Percentiles rank a stretch among this genome's conserved stretches.
Evolutionary conservation across 225 moss, liverwort and hornwort genomes (phyloP).

Genomic region (Pleurozium schreberi): DNA sequence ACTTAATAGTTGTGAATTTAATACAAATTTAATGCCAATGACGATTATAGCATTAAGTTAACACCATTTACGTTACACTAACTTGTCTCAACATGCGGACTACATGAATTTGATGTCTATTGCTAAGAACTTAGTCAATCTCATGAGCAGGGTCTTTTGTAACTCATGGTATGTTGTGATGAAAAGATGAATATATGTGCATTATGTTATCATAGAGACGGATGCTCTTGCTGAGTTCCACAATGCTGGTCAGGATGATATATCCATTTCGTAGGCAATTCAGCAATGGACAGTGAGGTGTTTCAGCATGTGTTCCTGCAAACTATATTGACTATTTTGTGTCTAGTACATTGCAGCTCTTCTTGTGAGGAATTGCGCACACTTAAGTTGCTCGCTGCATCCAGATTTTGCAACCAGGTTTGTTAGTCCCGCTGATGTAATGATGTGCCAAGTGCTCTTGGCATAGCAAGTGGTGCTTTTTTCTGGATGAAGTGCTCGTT

Average conservation of each 20-base stretch:
- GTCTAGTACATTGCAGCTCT: constrained; percentile 13
- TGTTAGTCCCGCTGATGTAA: not conserved
- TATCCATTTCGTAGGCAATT: not conserved
- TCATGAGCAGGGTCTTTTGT: not conserved
- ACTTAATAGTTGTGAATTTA: not conserved
- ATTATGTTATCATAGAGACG: not conserved
- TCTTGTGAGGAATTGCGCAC: constrained; percentile 55
- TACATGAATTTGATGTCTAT: not conserved
- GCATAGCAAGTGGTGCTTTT: not conserved
- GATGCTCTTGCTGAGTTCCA: not conserved
- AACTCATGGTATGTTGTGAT: not conserved
- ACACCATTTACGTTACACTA: not conserved
- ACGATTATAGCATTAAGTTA: not conserved
- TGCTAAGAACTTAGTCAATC: too few species aligned
- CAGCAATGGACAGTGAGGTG: not conserved
- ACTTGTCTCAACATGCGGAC: not conserved
- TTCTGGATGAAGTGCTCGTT: not conserved
- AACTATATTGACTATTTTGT: not conserved
- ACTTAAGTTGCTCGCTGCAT: constrained; percentile 61
- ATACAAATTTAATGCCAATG: not conserved
- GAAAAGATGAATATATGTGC: not conserved
- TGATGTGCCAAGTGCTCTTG: too few species aligned
- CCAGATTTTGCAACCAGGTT: constrained; percentile 11
- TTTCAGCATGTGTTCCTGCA: not conserved
- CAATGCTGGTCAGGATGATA: not conserved